Evolutionary conservation across 345 rosid genomes (phyloP), one percentile per base, ranked within the genome.

Genomic region (Bruguiera gymnorhiza): DNA sequence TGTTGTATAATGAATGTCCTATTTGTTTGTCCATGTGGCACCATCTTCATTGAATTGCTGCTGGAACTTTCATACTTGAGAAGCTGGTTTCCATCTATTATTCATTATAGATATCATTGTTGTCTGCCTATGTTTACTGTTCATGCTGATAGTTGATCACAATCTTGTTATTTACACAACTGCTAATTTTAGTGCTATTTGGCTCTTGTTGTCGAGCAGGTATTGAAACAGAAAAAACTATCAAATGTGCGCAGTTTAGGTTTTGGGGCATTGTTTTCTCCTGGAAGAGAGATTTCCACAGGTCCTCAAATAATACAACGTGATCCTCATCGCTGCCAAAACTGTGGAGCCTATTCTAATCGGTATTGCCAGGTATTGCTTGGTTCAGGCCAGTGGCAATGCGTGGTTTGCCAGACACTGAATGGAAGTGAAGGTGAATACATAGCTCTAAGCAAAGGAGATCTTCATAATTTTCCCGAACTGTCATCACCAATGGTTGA

Each of bases 341-440:
- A 90, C 65, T 92, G 98, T 79, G 97, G 98, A 73, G 99, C 97
- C 21, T 96, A 86, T 85, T 80, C 95, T 31, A 92, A 96, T 85
- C 70, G 87, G n/a, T 89, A 89, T 56, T 87, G 90, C 86, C 83
- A 88, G 71, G 79, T 92, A 70, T 78, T 96, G 75, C 79, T 90
- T 75, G 88, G 98, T 58, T 92, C 97, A 21, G 99, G 98, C 62
- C 96, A 96, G 76, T 96, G 97, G 99, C 96, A 96, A 73, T 96
- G 99, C 55, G 83, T 92, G 53, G 82, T 96, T 70, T 96, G 97
- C 81, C 55, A 69, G 72, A 81, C 65, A 58, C 69, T 96, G 81
- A 89, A 90, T 80, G 93, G 84, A 55, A 96, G 98, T 80, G 86
- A 78, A 79, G 96, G 96, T 62, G 99, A 92, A 79, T 96, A 96